phyloP scores from a whole-genome alignment of 1,139 yeast species.

The Scheffersomyces illinoinensis region DNA sequence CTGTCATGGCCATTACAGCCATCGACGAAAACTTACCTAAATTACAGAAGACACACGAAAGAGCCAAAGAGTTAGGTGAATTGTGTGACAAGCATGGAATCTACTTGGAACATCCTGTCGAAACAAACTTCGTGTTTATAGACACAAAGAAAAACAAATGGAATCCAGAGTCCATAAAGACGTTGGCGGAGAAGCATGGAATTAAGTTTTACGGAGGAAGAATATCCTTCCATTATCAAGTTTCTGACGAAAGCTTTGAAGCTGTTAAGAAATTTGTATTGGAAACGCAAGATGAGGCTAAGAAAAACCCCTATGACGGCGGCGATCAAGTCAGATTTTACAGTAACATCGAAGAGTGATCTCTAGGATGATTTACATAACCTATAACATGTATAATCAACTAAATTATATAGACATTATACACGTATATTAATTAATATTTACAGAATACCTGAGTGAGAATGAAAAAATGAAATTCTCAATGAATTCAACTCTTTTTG shows the following conservation, averaged over 20 bases:
- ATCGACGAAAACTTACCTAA: constrained; percentile 71
- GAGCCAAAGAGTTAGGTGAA: constrained; percentile 66
- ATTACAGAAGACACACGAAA: constrained; percentile 62
- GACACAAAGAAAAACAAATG: constrained; percentile 62
- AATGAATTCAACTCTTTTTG: not conserved
- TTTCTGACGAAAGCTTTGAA: constrained; percentile 33
- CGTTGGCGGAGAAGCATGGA: constrained; percentile 55
- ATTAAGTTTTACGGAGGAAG: constrained; percentile 33
- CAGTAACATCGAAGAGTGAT: constrained; percentile 6
- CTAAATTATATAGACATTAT: not conserved
- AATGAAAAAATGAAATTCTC: not conserved
- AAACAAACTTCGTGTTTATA: constrained; percentile 84
- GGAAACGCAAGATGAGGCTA: constrained; percentile 32
- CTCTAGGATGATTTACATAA: not conserved
- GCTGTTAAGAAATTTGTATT: constrained; percentile 28
- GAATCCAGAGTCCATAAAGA: constrained; percentile 55
- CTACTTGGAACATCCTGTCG: constrained; percentile 69
- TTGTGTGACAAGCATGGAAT: constrained; percentile 58
- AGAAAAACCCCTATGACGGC: constrained; percentile 25
- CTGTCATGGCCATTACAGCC: constrained; percentile 80
- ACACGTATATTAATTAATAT: too few relatives aligned
- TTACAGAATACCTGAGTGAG: too few relatives aligned
- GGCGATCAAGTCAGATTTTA: constrained; percentile 6
- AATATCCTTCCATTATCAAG: constrained; percentile 42
- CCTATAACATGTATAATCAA: not conserved